phyloP scores from a whole-genome alignment of 768 basidiomycete genomes.

The Leccinum rimulosum region DNA sequence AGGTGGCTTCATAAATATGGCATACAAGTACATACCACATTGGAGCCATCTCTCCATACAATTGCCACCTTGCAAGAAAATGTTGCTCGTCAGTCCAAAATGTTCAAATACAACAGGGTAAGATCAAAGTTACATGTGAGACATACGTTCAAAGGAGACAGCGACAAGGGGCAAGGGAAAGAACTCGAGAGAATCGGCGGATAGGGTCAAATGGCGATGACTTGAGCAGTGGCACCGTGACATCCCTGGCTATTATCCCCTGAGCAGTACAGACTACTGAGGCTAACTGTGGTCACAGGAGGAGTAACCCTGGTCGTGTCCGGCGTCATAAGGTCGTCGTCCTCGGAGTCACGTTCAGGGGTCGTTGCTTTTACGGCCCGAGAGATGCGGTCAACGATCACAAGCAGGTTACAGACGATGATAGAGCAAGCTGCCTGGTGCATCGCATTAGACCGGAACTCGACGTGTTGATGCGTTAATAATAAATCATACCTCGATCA shows the following conservation, averaged over 20 bases:
- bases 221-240: background rate
- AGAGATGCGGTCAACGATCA: slow-evolving; percentile 14
- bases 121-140: background rate
- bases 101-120: background rate
- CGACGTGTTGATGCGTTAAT: background rate
- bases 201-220: background rate
- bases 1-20: slow-evolving; percentile 47
- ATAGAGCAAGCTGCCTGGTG: slow-evolving; percentile 11
- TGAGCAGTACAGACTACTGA: background rate
- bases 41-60: background rate
- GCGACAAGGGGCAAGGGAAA: background rate
- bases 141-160: background rate
- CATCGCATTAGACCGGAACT: background rate
- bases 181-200: background rate
- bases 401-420: slow-evolving; percentile 22
- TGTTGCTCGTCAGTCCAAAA: background rate
- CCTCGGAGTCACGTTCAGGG: slow-evolving; percentile 3
- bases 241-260: background rate
- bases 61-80: background rate
- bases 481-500: slow-evolving; percentile 14
- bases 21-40: background rate
- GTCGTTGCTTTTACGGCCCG: background rate
- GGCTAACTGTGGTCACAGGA: slow-evolving; percentile 13
- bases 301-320: background rate
- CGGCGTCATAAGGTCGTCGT: background rate